Conservation (phyloP, 371 early-diverging fungal species). For the Coemansia sp. region DNA sequence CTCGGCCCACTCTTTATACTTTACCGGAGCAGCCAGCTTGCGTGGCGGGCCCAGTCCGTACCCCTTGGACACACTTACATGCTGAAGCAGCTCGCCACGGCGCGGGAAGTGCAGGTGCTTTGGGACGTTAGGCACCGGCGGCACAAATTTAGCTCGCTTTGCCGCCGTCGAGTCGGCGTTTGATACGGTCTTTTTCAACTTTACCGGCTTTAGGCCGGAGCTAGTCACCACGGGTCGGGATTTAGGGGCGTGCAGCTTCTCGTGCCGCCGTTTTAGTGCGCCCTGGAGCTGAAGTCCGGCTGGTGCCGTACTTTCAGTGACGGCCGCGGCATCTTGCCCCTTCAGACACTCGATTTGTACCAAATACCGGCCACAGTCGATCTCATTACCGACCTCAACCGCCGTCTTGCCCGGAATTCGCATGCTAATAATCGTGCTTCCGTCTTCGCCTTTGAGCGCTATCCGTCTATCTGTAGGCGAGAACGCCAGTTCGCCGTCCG, state of each 20-base stretch:
- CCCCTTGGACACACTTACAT: conserved; percentile 42
- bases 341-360: conserved; percentile 33
- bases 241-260: not conserved
- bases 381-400: conserved; percentile 29
- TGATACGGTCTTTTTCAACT: conserved; percentile 13
- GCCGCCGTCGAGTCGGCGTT: not conserved
- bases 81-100: conserved; percentile 43
- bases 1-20: conserved; percentile 16
- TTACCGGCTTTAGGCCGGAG: not conserved
- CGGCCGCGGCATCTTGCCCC: not conserved
- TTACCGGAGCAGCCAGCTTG: conserved; percentile 24
- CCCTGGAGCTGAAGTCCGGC: conserved; percentile 16
- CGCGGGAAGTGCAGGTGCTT: conserved; percentile 41
- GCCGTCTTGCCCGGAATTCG: conserved; percentile 17
- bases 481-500: conserved; percentile 28
- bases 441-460: conserved; percentile 26
- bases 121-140: conserved; percentile 17
- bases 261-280: conserved; percentile 22
- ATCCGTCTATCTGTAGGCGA: conserved; percentile 12
- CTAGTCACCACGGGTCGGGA: not conserved
- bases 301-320: not conserved
- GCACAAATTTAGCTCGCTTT: conserved; percentile 22
- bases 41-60: conserved; percentile 40
- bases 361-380: conserved; percentile 37
- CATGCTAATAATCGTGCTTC: conserved; percentile 19